A percentile compares a stretch with the other conserved stretches of the same genome.
phyloP scores from a whole-genome alignment of 345 rosid genomes.

The Gossypium longicalyx region DNA sequence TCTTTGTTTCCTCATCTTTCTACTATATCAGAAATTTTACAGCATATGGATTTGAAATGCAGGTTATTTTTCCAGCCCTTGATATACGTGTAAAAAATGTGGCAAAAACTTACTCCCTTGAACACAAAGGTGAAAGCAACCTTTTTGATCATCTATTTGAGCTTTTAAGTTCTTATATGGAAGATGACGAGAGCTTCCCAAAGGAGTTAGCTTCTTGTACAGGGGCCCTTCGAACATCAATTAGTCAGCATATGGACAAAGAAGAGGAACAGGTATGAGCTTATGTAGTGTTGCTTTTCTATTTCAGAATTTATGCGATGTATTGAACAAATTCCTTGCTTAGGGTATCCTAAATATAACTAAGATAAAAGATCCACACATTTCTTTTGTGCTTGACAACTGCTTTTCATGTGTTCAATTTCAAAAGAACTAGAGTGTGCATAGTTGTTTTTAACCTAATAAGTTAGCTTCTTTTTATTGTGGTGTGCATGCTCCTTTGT shows the following conservation, averaged over 20 bases:
- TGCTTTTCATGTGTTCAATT: slow-evolving; percentile 5
- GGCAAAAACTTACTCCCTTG: slow-evolving; percentile 52
- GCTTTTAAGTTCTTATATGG: slow-evolving; percentile 39
- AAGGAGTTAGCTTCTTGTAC: slow-evolving; percentile 61
- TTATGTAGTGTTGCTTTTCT: slow-evolving; percentile 3
- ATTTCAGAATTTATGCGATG: neutral
- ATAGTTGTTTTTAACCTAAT: neutral
- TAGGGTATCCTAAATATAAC: neutral
- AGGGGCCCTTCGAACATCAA: slow-evolving; percentile 56
- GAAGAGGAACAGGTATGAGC: slow-evolving; percentile 61
- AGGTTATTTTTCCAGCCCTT: slow-evolving; percentile 68
- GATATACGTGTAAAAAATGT: slow-evolving; percentile 66
- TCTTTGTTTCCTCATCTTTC: slow-evolving; percentile 12
- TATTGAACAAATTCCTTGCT: neutral
- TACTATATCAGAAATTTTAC: slow-evolving; percentile 7
- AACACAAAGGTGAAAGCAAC: slow-evolving; percentile 56
- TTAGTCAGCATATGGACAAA: slow-evolving; percentile 67
- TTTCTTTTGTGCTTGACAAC: neutral
- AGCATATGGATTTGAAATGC: slow-evolving; percentile 20
- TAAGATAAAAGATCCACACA: neutral
- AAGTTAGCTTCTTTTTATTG: neutral
- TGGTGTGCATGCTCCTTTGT: neutral
- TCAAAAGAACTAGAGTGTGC: neutral
- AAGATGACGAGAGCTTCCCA: slow-evolving; percentile 48
- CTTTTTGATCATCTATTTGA: slow-evolving; percentile 57